phyloP scores from a whole-genome alignment of 2,329 filamentous ascomycete species.

The Fusarium camptoceras region DNA sequence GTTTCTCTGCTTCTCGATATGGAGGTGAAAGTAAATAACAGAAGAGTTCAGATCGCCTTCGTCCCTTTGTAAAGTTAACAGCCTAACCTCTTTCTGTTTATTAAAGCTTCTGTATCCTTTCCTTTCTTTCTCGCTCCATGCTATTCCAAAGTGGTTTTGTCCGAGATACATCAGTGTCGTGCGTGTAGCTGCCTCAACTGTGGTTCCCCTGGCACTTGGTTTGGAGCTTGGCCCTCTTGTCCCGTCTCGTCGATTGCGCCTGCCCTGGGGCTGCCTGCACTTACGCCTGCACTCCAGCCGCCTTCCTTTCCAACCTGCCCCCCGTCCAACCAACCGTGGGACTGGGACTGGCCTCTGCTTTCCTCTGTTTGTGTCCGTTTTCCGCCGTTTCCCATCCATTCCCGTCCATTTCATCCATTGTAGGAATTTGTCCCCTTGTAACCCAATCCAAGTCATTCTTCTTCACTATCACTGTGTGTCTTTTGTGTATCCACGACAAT shows the following conservation, averaged over 20 bases:
- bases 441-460: constrained; percentile 25
- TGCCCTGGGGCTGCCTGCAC: not conserved
- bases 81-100: not conserved
- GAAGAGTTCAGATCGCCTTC: not conserved
- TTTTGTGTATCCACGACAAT: constrained; percentile 23
- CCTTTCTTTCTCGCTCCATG: not conserved
- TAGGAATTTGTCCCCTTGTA: constrained; percentile 41
- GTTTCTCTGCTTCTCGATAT: no score
- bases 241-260: constrained; percentile 9
- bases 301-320: constrained; percentile 1
- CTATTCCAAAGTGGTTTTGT: not conserved
- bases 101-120: not conserved
- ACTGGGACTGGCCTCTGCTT: constrained; percentile 12
- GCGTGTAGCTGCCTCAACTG: constrained; percentile 18
- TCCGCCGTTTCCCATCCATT: constrained; percentile 32
- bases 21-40: not conserved
- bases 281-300: constrained; percentile 10
- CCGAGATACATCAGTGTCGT: not conserved
- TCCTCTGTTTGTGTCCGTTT: constrained; percentile 17
- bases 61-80: not conserved
- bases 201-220: constrained; percentile 6
- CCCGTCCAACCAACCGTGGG: constrained; percentile 25
- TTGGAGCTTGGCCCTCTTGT: not conserved
- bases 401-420: constrained; percentile 31
- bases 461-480: constrained; percentile 10